Conservation (phyloP, 441 rosid genomes). For the Gossypium laxum region DNA sequence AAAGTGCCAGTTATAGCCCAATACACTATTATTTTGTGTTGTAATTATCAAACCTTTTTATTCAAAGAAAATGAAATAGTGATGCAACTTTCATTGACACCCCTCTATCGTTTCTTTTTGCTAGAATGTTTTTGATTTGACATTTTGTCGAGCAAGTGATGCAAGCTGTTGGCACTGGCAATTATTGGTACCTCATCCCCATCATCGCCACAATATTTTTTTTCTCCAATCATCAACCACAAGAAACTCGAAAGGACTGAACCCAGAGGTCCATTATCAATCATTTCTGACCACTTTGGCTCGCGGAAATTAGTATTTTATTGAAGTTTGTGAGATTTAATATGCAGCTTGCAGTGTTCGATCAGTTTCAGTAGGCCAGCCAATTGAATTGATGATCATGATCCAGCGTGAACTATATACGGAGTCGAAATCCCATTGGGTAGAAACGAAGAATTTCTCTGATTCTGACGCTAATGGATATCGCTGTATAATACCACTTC, state of each 20-base stretch:
- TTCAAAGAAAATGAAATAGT: not conserved
- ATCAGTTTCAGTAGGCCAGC: conserved; percentile 3
- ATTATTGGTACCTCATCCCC: conserved; percentile 8
- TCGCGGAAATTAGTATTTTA: not conserved
- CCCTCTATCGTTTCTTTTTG: not conserved
- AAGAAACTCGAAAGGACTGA: not conserved
- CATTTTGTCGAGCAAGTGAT: not conserved
- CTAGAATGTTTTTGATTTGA: conserved; percentile 12
- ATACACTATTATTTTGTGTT: conserved; percentile 4
- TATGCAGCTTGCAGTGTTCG: not conserved
- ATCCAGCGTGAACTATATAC: not conserved
- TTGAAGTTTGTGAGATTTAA: not conserved
- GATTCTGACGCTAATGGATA: conserved; percentile 13
- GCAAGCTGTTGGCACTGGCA: conserved; percentile 10
- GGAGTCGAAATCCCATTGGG: not conserved
- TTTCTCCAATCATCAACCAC: conserved; percentile 16
- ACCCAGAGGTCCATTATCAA: conserved; percentile 12
- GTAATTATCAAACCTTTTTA: conserved; percentile 15
- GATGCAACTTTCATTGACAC: conserved; percentile 5
- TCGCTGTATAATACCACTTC: conserved; percentile 12
- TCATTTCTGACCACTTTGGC: not conserved
- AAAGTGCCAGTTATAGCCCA: not conserved
- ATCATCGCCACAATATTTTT: conserved; percentile 3
- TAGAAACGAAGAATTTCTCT: not conserved
- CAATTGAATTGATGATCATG: not conserved